Evolutionary conservation across 2,329 filamentous ascomycete genomes (phyloP), one percentile per base, ranked within the genome.

Genomic region (Aspergillus arachidicola): DNA sequence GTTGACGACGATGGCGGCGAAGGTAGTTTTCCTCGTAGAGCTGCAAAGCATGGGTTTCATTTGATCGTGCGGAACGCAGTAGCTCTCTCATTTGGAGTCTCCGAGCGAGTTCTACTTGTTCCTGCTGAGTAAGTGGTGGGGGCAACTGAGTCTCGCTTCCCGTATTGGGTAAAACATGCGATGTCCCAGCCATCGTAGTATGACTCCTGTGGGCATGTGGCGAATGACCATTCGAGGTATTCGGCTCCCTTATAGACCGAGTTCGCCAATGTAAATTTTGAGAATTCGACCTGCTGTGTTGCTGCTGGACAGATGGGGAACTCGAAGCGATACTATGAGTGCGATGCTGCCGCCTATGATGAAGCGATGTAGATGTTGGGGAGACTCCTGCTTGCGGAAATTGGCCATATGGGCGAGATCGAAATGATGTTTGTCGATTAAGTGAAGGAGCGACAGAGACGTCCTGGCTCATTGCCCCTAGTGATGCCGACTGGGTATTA

Each of bases 311-410:
- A 26, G 56, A 21, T 21, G 59, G 21, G n/a, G 43, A 45, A 34
- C 32, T 34, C 48, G 60, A 60, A 26, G 58, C 43, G 16, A 62
- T 32, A 45, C 57, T 63, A 19, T 58, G 66, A 19, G 53, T 62
- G 12, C 61, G 65, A 23, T 60, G 45, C 26, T 63, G 64, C 32
- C 62, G 54, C 36, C 66, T 65, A 26, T 67, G 63, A 9, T 69
- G 65, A 43, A 36, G 48, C 19, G 50, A 53, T 14, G 28, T 50
- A 2, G 58, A 34, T 3, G 68, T 57, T 6, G 45, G 45, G 1
- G 45, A 48, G 12, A 60, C 34, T 11, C 60, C 62, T 23, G 65
- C 54, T 36, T 57, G 62, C 21, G 62, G 60, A 28, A 62, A 58
- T 23, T 45, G 46, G 19, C 55, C 26, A 51, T 62, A 61, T 16